These are phyloP conservation scores for Xylaria sp. DNA, from an alignment of 495 filamentous ascomycete genomes.

Conservation along the genomic window DNA sequence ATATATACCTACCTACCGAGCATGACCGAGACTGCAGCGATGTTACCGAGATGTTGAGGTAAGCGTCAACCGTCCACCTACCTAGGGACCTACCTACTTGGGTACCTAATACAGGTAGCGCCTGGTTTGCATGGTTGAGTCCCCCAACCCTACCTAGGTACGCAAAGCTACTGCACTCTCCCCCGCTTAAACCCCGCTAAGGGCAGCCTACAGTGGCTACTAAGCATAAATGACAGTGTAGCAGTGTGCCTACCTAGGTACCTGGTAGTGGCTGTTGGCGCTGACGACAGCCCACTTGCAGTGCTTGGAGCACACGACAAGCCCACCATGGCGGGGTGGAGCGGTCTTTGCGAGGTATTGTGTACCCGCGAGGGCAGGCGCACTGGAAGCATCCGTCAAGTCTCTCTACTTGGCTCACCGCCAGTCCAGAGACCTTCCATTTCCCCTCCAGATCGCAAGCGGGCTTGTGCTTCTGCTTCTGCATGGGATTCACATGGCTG, in stretches of 20 bases:
- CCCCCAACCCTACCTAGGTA: background rate
- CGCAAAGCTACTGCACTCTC: conserved; percentile 19
- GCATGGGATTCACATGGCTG: conserved; percentile 30
- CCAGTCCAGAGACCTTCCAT: conserved; percentile 29
- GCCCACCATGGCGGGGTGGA: conserved; percentile 22
- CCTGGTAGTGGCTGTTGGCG: conserved; percentile 7
- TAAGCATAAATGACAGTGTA: conserved; percentile 2
- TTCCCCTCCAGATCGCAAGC: conserved; percentile 29
- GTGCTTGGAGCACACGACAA: conserved; percentile 12
- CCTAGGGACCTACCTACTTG: too few relatives aligned
- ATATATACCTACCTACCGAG: background rate
- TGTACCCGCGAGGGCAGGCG: background rate
- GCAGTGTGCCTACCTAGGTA: background rate
- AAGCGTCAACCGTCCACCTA: too few relatives aligned
- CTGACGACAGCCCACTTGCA: conserved; percentile 23
- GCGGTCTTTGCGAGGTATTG: background rate
- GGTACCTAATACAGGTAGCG: too few relatives aligned
- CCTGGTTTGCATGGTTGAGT: background rate
- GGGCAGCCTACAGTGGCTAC: conserved; percentile 5
- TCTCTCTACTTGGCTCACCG: conserved; percentile 27
- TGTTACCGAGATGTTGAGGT: background rate
- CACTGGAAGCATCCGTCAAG: background rate
- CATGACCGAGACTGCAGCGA: background rate
- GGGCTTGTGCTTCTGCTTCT: conserved; percentile 22
- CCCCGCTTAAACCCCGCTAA: conserved; percentile 15